A percentile compares a stretch with the other conserved stretches of the same genome.
These are phyloP conservation scores for Candida krabiensis DNA, from an alignment of 805 yeast genomes.

Conservation along the genomic window DNA sequence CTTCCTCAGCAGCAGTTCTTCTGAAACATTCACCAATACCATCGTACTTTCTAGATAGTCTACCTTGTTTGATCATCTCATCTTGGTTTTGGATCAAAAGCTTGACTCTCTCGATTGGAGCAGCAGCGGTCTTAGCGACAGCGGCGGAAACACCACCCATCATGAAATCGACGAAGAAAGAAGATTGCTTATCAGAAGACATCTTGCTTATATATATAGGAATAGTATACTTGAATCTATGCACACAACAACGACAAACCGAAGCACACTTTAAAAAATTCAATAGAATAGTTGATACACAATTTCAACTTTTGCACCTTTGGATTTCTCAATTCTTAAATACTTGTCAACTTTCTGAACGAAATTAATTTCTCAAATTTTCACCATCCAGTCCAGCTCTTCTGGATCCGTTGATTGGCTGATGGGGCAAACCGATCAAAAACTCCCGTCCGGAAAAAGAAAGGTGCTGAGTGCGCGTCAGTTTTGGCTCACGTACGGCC, in stretches of 20 bases:
- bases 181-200: conserved; percentile 40
- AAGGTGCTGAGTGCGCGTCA: too few relatives aligned
- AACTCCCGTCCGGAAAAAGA: conserved; percentile 6
- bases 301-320: conserved; percentile 1
- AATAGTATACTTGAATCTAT: conserved; percentile 10
- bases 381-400: conserved; percentile 1
- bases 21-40: conserved; percentile 94
- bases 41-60: conserved; percentile 79
- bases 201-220: conserved; percentile 24
- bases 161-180: conserved; percentile 67
- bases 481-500: too few relatives aligned
- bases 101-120: conserved; percentile 97
- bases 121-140: conserved; percentile 96
- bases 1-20: conserved; percentile 93
- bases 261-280: conserved; percentile 5
- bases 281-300: conserved; percentile 10
- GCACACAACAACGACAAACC: conserved; percentile 10
- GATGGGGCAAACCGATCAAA: neutral
- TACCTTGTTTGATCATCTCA: conserved; percentile 97
- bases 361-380: conserved; percentile 19
- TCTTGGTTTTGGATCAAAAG: conserved; percentile 96
- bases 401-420: conserved; percentile 14
- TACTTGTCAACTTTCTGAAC: conserved; percentile 20
- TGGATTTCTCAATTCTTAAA: conserved; percentile 19
- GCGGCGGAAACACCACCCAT: conserved; percentile 99